These are phyloP conservation scores for Sporothrix brunneoviolacea DNA, from an alignment of 2,329 filamentous ascomycete genomes.

Conservation along the genomic window DNA sequence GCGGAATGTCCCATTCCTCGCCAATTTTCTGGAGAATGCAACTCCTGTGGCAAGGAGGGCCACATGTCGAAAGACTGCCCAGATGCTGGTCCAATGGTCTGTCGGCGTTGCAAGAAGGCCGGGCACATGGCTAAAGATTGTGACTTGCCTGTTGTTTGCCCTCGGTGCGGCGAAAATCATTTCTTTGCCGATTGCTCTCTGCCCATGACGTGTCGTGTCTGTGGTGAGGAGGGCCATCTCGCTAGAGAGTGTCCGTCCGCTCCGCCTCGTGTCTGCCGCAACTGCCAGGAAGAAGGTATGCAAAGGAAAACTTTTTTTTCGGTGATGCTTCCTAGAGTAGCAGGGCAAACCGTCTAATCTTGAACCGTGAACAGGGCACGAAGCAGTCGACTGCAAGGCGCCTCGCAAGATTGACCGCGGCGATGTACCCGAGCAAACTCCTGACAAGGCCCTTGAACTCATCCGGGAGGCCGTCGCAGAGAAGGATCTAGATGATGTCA, in stretches of 20 bases:
- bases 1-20: conserved; percentile 53
- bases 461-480: conserved; percentile 46
- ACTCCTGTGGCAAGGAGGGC: conserved; percentile 41
- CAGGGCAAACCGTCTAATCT: too few species aligned
- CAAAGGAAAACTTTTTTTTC: too few species aligned
- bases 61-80: conserved; percentile 50
- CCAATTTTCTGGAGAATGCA: conserved; percentile 28
- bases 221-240: conserved; percentile 43
- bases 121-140: conserved; percentile 57
- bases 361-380: conserved; percentile 54
- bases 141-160: conserved; percentile 38
- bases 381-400: conserved; percentile 48
- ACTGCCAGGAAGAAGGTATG: conserved; percentile 56
- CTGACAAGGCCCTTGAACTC: conserved; percentile 52
- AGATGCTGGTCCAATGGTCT: conserved; percentile 21
- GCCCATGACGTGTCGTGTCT: conserved; percentile 28
- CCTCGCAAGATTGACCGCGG: conserved; percentile 52
- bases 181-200: conserved; percentile 47
- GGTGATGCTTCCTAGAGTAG: too few species aligned
- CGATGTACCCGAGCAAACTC: conserved; percentile 39
- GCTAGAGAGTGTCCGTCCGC: conserved; percentile 48
- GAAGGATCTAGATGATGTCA: conserved; percentile 56
- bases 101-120: conserved; percentile 40
- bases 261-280: conserved; percentile 49
- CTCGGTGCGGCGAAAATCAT: conserved; percentile 43